Percentiles rank a stretch among this genome's conserved stretches.
phyloP scores from a whole-genome alignment of 169 alveolate genomes.

The Theileria parva region DNA sequence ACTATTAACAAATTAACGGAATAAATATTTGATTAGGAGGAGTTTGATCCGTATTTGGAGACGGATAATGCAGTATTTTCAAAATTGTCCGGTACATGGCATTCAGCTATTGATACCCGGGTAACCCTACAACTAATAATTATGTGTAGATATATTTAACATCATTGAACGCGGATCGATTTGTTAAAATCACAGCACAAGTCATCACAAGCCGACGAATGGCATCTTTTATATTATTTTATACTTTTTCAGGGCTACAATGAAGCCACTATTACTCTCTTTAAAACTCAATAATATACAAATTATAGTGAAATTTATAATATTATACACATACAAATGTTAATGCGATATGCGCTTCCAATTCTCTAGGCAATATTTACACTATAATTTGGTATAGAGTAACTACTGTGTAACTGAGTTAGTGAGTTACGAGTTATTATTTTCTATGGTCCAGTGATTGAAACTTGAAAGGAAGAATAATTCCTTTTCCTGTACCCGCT shows the following conservation, averaged over 20 bases:
- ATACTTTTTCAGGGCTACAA: neutral
- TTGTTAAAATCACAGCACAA: neutral
- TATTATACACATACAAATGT: constrained; percentile 7
- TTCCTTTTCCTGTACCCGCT: constrained; percentile 16
- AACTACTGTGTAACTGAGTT: neutral
- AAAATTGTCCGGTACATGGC: constrained; percentile 20
- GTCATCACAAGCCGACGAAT: neutral
- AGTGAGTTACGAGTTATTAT: constrained; percentile 42
- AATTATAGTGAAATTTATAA: neutral
- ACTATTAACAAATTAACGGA: too few relatives aligned
- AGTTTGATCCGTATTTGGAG: constrained; percentile 28
- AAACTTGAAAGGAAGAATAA: constrained; percentile 47
- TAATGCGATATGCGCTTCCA: constrained; percentile 10
- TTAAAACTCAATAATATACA: neutral
- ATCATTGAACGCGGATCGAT: neutral
- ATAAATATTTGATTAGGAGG: neutral
- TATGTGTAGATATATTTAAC: constrained; percentile 5
- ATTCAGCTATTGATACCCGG: constrained; percentile 27
- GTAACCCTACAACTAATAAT: neutral
- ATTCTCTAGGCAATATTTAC: too few relatives aligned
- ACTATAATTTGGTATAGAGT: too few relatives aligned
- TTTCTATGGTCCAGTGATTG: constrained; percentile 54
- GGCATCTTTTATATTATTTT: neutral
- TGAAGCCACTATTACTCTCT: constrained; percentile 5
- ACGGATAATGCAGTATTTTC: constrained; percentile 30